Evolutionary conservation across 768 basidiomycete species (phyloP).

Genomic region (Rhodocollybia butyracea): DNA sequence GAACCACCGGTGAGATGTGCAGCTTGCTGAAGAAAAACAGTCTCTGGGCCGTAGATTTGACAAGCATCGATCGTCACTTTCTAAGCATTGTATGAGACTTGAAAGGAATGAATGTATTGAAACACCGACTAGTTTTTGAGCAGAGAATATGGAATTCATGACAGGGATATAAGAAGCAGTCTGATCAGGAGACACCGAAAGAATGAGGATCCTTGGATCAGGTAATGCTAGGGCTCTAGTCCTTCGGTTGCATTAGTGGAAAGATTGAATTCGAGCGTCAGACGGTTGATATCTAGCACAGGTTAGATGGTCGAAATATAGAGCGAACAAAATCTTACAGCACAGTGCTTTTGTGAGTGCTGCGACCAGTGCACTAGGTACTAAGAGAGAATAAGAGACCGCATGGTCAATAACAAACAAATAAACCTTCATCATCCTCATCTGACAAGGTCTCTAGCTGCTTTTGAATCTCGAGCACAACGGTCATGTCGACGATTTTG

Average conservation of each 20-base stretch:
- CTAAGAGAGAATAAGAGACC: slow-evolving; percentile 25
- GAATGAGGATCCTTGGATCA: slow-evolving; percentile 50
- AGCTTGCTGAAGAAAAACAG: slow-evolving; percentile 96
- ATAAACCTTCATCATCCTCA: slow-evolving; percentile 52
- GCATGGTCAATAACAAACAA: slow-evolving; percentile 5
- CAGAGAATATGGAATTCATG: slow-evolving; percentile 99
- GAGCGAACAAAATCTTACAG: slow-evolving; percentile 46
- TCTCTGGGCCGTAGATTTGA: slow-evolving; percentile 84
- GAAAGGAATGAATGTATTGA: not conserved
- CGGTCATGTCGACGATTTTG: slow-evolving; percentile 65
- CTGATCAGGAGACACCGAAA: slow-evolving; percentile 90
- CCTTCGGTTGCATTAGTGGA: slow-evolving; percentile 26
- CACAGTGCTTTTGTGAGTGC: slow-evolving; percentile 92
- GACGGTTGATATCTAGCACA: slow-evolving; percentile 37
- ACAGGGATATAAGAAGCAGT: slow-evolving; percentile 93
- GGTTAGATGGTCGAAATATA: not conserved
- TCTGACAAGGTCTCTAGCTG: slow-evolving; percentile 56
- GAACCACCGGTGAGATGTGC: slow-evolving; percentile 93
- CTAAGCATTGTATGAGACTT: slow-evolving; percentile 34
- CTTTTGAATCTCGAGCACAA: slow-evolving; percentile 57
- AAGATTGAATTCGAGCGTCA: slow-evolving; percentile 27
- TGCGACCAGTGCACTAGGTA: slow-evolving; percentile 74
- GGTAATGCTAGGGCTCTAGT: slow-evolving; percentile 27
- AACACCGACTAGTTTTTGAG: slow-evolving; percentile 84
- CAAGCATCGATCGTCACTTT: slow-evolving; percentile 97